Base-by-base conservation (phyloP, 805 yeast species). In the Myxozyma neglecta region DNA sequence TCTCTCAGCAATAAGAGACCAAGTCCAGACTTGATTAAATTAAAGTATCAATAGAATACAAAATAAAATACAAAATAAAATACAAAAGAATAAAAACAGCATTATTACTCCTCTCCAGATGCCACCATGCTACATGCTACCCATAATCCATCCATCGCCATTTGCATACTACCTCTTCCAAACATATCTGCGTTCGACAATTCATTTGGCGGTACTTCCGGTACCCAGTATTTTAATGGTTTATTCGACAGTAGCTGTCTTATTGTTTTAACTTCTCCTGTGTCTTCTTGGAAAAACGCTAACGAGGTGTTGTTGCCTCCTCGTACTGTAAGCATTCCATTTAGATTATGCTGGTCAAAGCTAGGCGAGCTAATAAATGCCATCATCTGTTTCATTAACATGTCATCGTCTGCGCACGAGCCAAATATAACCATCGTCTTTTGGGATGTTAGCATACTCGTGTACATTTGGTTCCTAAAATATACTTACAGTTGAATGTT, bases 131-230 rank as follows among this genome's bases (percentile, higher is more conserved):
- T 57, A 49, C 65, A 59, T 20, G 63, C 60, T 29, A 61, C 29
- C 63, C 65, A 61, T 34, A 61, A 40, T 29, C 65, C 65, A 42
- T 61, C 65, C 29, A 59, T 61, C 6, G 64, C 60, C 40, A 61
- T 55, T 29, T 61, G 65, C 42, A 50, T 16, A 42, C 60, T 61
- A 9, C 55, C 45, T 24, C 51, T 44, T 9, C 54, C 64, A 37
- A 34, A 51, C 55, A 51, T 51, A 40, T 51, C 55, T 43, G 53
- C 47, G 35, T 35, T 56, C 32, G 54, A 47, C 35, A 56, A 13
- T 36, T 57, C 47, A 3, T 24, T 20, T n/a, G 55, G 55, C 14
- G 29, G 37, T 34, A 34, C 55, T 24, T 40, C 24, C 11, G 51
- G 34, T 16, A 34, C 35, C 35, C 53, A 45, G 11, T 18, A 42